Base-by-base conservation (phyloP, 2,329 filamentous ascomycete genomes). In the Colletotrichum caudatum region DNA sequence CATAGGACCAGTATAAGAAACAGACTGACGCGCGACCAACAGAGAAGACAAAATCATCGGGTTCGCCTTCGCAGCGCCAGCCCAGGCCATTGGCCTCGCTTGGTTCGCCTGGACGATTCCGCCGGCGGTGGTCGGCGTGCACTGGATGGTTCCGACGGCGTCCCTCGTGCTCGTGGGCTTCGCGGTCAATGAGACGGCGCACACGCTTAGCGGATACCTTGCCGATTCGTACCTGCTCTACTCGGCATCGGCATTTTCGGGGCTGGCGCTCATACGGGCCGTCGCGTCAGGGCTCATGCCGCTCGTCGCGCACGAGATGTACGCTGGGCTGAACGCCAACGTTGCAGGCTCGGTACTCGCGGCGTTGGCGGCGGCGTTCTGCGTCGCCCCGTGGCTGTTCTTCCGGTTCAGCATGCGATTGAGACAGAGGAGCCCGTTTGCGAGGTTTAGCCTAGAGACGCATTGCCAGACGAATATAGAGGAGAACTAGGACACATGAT, bases 51-150 rank as follows among this genome's bases (percentile, higher is more conserved):
- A 69, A 48, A 72, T 69, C 26, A 74, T 78, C 9, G 84, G 84
- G n/a, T 85, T 86, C 72, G 79, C 79, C 51, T 76, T 85, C 41
- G 85, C 82, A 0, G 81, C 82, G 0, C 83, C 84, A 2, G 75
- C 81, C 7, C 79, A 86, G 6, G 82, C 84, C 3, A 74, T 78
- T 6, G 84, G 81, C 2, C 80, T 87, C 1, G 84, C 83, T 80
- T 80, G 78, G 76, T 85, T 87, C 69, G 81, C 82, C 5, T 84
- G 82, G 79, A 86, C 85, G 1, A 81, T 86, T 4, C 85, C 86
- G 0, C 84, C 84, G 1, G 73, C 74, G 3, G 74, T 79, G 1
- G 29, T 20, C 23, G 70, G 74, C 44, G 54, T 81, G 0, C 79
- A 79, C 33, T 85, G 83, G 80, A 77, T 83, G 9, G 79, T 82